Percentiles rank a stretch among this genome's conserved stretches.
Evolutionary conservation across 169 alveolate species (phyloP).

Genomic region (Plasmodium fragile): DNA sequence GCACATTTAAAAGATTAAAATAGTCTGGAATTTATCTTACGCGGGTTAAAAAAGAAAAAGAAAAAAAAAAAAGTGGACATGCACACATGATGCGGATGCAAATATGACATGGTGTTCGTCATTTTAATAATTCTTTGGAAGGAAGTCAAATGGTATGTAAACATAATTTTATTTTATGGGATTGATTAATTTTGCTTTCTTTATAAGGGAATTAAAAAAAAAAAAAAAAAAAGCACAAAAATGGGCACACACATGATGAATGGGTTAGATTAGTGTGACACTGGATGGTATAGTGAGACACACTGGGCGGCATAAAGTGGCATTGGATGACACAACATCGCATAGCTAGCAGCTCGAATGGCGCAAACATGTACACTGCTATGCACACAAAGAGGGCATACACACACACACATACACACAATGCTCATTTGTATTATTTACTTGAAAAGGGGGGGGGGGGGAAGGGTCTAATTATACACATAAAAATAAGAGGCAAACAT

Average conservation of each 20-base stretch:
- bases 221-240: conserved; percentile 12
- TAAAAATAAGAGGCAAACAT: conserved; percentile 34
- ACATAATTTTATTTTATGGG: neutral
- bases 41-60: neutral
- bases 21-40: neutral
- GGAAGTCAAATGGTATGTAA: neutral
- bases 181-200: conserved; percentile 5
- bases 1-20: neutral
- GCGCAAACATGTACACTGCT: neutral
- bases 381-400: neutral
- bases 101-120: neutral
- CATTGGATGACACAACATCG: neutral
- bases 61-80: conserved; percentile 22
- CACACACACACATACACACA: neutral
- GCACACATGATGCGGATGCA: neutral
- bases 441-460: neutral
- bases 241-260: neutral
- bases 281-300: neutral
- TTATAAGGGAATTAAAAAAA: conserved; percentile 16
- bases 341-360: neutral
- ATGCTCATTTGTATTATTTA: neutral
- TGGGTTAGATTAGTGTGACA: neutral
- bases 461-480: conserved; percentile 11
- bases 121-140: neutral
- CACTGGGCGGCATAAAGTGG: neutral